Percentiles rank a stretch among this genome's conserved stretches.
Evolutionary conservation across 495 filamentous ascomycete genomes (phyloP).

Genomic region (Acidiella bohemica): DNA sequence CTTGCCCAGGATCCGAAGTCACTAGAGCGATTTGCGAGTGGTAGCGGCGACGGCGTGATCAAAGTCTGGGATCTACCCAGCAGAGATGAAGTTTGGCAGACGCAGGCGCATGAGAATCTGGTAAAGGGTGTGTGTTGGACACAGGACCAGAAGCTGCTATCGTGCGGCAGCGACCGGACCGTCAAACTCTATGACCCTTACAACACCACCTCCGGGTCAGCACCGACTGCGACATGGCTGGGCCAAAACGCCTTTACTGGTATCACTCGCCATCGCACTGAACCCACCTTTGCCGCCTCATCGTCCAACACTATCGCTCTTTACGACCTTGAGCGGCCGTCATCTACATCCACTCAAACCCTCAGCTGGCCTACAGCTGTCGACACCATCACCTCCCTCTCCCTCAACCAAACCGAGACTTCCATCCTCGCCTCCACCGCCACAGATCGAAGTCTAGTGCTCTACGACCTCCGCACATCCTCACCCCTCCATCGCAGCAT

Average conservation of each 20-base stretch:
- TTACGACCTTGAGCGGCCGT: conserved; percentile 69
- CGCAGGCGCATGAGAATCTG: conserved; percentile 71
- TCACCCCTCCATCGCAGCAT: conserved; percentile 67
- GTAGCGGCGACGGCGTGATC: conserved; percentile 50
- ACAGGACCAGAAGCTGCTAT: conserved; percentile 67
- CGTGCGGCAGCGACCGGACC: conserved; percentile 72
- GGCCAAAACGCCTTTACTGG: conserved; percentile 72
- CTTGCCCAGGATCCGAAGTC: conserved; percentile 32
- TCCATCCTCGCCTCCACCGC: conserved; percentile 73
- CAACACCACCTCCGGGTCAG: conserved; percentile 45
- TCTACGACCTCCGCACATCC: conserved; percentile 81
- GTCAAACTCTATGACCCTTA: conserved; percentile 91
- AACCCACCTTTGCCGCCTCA: conserved; percentile 57
- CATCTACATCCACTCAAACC: conserved; percentile 58
- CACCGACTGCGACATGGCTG: conserved; percentile 68
- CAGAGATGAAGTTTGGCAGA: conserved; percentile 66
- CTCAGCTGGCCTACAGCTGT: conserved; percentile 74
- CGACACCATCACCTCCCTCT: conserved; percentile 81
- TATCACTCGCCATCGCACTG: conserved; percentile 63
- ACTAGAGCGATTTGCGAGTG: conserved; percentile 29
- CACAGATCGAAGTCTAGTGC: conserved; percentile 69
- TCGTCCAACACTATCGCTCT: conserved; percentile 70
- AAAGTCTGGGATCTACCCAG: conserved; percentile 88
- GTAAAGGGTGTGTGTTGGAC: conserved; percentile 90
- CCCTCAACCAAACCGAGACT: conserved; percentile 90